Evolutionary conservation across 164 flowering plant species (phyloP).

Genomic region (Vitis riparia): DNA sequence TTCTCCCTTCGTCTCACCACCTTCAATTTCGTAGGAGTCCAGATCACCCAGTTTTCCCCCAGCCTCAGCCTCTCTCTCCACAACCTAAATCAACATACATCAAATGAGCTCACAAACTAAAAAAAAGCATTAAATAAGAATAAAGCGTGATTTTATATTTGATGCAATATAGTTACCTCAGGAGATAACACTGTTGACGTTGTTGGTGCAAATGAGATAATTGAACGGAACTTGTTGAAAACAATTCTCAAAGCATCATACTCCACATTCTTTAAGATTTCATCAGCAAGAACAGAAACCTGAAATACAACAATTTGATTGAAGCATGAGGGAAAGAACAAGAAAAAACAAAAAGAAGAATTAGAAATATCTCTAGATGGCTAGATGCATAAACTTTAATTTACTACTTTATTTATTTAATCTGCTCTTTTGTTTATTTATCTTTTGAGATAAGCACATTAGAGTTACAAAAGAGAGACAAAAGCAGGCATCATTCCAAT

Average conservation of each 20-base stretch:
- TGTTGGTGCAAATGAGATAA: conserved; percentile 78
- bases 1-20: conserved; percentile 83
- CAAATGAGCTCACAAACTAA: neutral
- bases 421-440: too few relatives aligned
- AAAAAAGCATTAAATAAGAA: conserved; percentile 1
- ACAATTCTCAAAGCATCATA: conserved; percentile 86
- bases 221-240: conserved; percentile 85
- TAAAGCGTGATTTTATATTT: neutral
- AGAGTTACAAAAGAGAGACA: too few relatives aligned
- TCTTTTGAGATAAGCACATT: too few relatives aligned
- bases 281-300: conserved; percentile 95
- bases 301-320: conserved; percentile 26
- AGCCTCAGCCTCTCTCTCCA: conserved; percentile 84
- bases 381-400: too few relatives aligned
- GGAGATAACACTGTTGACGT: conserved; percentile 83
- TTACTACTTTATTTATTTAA: too few relatives aligned
- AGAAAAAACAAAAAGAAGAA: neutral
- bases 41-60: conserved; percentile 85
- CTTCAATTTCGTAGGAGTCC: conserved; percentile 93
- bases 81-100: conserved; percentile 41
- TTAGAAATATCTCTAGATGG: too few relatives aligned
- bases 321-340: neutral
- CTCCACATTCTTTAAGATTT: conserved; percentile 89
- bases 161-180: conserved; percentile 48
- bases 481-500: too few relatives aligned